These are phyloP conservation scores for Ambrosia trifida DNA, from an alignment of 129 eudicot species.

Conservation along the genomic window DNA sequence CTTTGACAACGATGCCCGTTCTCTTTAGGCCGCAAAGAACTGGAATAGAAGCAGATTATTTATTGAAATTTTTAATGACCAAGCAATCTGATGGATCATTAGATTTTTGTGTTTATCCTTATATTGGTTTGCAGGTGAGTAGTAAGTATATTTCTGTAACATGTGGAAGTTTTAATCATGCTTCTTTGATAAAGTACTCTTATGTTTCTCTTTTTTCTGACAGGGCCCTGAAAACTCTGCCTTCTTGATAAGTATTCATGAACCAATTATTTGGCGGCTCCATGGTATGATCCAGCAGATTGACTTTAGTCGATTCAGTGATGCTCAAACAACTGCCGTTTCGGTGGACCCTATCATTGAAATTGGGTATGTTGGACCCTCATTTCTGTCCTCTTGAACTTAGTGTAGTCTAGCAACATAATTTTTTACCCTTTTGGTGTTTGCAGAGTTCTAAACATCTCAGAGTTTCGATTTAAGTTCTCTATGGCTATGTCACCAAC, in stretches of 20 bases:
- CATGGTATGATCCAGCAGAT: slow-evolving; percentile 91
- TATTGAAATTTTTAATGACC: slow-evolving; percentile 78
- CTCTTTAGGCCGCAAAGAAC: slow-evolving; percentile 85
- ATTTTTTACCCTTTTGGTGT: background rate
- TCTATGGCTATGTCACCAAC: slow-evolving; percentile 99
- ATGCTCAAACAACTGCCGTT: slow-evolving; percentile 65
- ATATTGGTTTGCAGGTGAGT: slow-evolving; percentile 86
- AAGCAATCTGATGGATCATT: slow-evolving; percentile 90
- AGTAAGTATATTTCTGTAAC: slow-evolving; percentile 25
- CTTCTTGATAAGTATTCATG: slow-evolving; percentile 85
- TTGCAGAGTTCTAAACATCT: slow-evolving; percentile 82
- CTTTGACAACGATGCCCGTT: slow-evolving; percentile 95
- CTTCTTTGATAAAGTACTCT: background rate
- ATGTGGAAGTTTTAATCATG: slow-evolving; percentile 2
- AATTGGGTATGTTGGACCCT: slow-evolving; percentile 61
- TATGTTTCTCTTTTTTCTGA: slow-evolving; percentile 18
- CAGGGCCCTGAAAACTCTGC: slow-evolving; percentile 98
- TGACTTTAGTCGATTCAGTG: slow-evolving; percentile 58
- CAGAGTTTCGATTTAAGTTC: slow-evolving; percentile 89
- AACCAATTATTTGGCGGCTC: slow-evolving; percentile 97
- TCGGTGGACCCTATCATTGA: slow-evolving; percentile 89
- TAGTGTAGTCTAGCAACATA: slow-evolving; percentile 14
- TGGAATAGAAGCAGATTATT: slow-evolving; percentile 73
- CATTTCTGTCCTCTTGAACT: slow-evolving; percentile 18
- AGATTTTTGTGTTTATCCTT: slow-evolving; percentile 87